Conservation (phyloP, 768 basidiomycete genomes). For the Pholiota molesta region DNA sequence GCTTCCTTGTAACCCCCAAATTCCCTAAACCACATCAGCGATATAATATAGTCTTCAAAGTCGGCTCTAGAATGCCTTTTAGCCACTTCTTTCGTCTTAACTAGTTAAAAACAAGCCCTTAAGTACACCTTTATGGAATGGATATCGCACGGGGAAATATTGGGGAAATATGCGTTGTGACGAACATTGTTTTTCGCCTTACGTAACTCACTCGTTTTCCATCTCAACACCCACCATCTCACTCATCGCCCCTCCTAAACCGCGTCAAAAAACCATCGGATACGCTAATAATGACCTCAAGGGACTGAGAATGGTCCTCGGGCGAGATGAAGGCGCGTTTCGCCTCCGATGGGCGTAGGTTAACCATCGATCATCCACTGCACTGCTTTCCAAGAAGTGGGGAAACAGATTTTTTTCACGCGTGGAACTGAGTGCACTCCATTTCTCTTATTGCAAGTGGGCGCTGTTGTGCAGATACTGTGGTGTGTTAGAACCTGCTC, state of each 20-base stretch:
- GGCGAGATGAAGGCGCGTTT: neutral
- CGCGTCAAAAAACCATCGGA: neutral
- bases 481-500: too few relatives aligned
- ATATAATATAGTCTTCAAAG: too few relatives aligned
- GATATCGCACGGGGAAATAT: too few relatives aligned
- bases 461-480: too few relatives aligned
- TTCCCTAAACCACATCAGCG: too few relatives aligned
- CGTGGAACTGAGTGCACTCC: neutral
- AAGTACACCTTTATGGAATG: too few relatives aligned
- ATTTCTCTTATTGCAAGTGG: neutral
- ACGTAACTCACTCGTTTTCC: slow-evolving; percentile 15
- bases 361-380: neutral
- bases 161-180: neutral
- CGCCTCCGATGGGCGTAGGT: neutral
- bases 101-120: too few relatives aligned
- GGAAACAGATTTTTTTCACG: neutral
- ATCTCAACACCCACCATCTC: slow-evolving; percentile 15
- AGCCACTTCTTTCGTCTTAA: too few relatives aligned
- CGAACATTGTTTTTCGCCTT: slow-evolving; percentile 5
- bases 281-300: neutral
- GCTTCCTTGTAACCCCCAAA: too few relatives aligned
- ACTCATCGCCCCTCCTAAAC: slow-evolving; percentile 10
- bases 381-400: neutral
- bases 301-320: neutral
- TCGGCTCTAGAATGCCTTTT: too few relatives aligned